Base-by-base conservation (phyloP, 1,284 basidiomycete genomes). In the Cerioporus squamosus region DNA sequence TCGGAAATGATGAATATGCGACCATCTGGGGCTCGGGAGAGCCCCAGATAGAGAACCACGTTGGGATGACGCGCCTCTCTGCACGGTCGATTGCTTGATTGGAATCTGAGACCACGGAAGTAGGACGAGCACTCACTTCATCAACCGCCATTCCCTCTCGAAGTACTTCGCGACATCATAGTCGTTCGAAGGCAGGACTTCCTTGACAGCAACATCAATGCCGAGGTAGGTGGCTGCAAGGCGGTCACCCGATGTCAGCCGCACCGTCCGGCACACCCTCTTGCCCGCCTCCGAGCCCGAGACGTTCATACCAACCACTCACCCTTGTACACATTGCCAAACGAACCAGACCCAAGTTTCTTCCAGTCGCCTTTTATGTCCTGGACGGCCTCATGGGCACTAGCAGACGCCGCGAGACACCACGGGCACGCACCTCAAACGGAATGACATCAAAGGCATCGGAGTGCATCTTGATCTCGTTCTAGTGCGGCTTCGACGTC, bases 161-260 rank as follows among this genome's bases (percentile, higher is more conserved):
- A 98, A 97, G 78, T 98, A 98, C 77, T 99, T 99, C 69, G 91
- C 85, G 24, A 98, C 93, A 68, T 97, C 93, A 74, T 97, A 97
- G 65, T 91, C 91, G 15, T 79, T 92, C 15, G 91, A 94, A 0
- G 94, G 93, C 2, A 95, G 81, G 3, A 97, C 93, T 76, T 97
- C 95, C 76, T 98, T 98, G 77, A 98, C 94, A 38, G 95, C 95
- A 26, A 98, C 94, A 66, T 97, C 94, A 64, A 97, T 93, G 3
- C 95, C 96, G 24, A 98, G 86, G 77, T 98, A 98, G 24, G 80
- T 85, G 2, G 92, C 95, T 94, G 67, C 17, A 31, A 29, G 29
- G 22, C 18, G 5, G 15, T 6, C 14, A n/a, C 20, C 33, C 6
- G n/a, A 57, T 26, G 53, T 59, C 44, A 57, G 48, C 44, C 48